Base-by-base conservation (phyloP, 1,284 basidiomycete genomes). In the Kalmanozyma brasiliensis region DNA sequence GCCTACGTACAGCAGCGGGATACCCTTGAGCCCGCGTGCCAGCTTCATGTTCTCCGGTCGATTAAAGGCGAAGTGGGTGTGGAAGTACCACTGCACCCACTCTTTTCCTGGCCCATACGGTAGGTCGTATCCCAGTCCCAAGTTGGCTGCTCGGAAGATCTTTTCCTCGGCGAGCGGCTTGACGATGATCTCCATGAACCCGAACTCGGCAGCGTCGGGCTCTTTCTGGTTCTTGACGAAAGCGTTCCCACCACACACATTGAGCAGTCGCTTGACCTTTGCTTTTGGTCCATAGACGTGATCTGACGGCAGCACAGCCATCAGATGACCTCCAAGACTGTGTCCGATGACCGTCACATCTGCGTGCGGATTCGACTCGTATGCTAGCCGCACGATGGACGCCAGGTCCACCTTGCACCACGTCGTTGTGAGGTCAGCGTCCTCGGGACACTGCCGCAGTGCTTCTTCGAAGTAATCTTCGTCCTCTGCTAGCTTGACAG, bases 191-290 rank as follows among this genome's bases (percentile, higher is more conserved):
- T 75, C 65, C 11, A 41, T 62, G 30, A 77, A 75, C 14, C 66
- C 75, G 16, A 71, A 77, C 35, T 57, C 57, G 32, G 70, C 52
- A 24, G 46, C 64, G 16, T 70, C 66, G 4, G 74, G 74, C 4
- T 65, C 52, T 17, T 58, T 49, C n/a, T 72, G 63, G 19, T 76
- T 76, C 38, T 47, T 16, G 9, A 62, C 69, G 44, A 65, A 70
- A 14, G 74, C 74, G 29, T 76, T 76, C 0, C 74, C 74, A 13
- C 74, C 74, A 34, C 70, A 73, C n/a, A 76, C 71, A 30, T 74
- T 74, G 36, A 73, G 49, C 10, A 76, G 30, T 14, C 74, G 57
- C 35, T 52, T 71, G 35, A 73, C 57, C 11, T 62, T 59, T 22
- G 71, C 68, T 11, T 53, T 53, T 5, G 73, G 73, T 0, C 63